Percentiles rank a stretch among this genome's conserved stretches.
phyloP scores from a whole-genome alignment of 2,329 filamentous ascomycete species.

The Ophiosphaerella korrae region DNA sequence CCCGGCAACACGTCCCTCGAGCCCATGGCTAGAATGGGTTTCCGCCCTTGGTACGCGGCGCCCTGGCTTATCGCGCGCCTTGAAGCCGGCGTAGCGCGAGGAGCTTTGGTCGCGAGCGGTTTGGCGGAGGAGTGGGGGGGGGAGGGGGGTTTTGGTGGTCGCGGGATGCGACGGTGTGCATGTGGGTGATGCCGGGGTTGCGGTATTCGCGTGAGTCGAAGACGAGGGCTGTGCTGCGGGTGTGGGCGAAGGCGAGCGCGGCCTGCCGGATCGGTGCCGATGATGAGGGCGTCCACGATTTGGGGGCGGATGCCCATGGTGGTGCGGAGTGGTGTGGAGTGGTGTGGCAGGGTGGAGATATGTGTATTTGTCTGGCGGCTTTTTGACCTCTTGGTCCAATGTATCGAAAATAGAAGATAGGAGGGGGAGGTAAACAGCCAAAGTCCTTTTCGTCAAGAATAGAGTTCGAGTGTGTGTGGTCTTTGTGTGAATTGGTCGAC shows the following conservation, averaged over 20 bases:
- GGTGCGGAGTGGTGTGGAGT: not conserved
- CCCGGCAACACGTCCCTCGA: conserved; percentile 58
- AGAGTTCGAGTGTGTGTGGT: too few relatives aligned
- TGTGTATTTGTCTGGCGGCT: too few relatives aligned
- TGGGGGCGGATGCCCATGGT: conserved; percentile 23
- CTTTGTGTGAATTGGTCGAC: too few relatives aligned
- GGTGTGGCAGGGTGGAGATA: too few relatives aligned
- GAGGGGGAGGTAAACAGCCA: too few relatives aligned
- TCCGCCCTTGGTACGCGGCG: conserved; percentile 54
- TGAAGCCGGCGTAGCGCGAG: conserved; percentile 48
- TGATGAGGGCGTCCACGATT: conserved; percentile 37
- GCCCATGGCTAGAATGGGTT: conserved; percentile 62
- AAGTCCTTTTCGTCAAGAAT: too few relatives aligned
- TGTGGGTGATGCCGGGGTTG: conserved; percentile 50
- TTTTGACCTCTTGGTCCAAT: not conserved
- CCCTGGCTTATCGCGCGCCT: conserved; percentile 52
- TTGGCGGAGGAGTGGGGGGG: conserved; percentile 34
- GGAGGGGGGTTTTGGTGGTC: conserved; percentile 34
- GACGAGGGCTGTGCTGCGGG: conserved; percentile 48
- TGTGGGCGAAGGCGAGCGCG: conserved; percentile 48
- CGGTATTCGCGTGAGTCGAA: conserved; percentile 53
- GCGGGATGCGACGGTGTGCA: conserved; percentile 49
- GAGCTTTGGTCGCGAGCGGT: conserved; percentile 43
- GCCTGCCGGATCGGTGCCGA: conserved; percentile 55
- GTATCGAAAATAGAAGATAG: too few relatives aligned